Evolutionary conservation across 257 asterid genomes (phyloP).

Genomic region (Nicotiana noctiflora): DNA sequence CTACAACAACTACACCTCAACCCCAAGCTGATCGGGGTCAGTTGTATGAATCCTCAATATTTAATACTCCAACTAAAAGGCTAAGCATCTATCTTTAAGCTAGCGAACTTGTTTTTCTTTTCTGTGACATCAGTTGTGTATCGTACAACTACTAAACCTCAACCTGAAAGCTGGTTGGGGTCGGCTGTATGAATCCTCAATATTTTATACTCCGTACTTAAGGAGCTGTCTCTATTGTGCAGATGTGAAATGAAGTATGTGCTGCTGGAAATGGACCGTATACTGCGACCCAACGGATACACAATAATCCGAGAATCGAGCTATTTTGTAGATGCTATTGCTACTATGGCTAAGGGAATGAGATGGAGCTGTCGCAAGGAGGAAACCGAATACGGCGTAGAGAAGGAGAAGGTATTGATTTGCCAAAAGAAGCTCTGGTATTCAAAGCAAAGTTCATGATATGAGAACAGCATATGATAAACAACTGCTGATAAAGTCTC

Average conservation of each 20-base stretch:
- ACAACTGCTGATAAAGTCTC: no score
- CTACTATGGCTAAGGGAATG: slow-evolving; percentile 17
- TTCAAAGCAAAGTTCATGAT: slow-evolving; percentile 14
- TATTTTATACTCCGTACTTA: no score
- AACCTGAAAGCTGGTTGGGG: no score
- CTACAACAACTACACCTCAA: no score
- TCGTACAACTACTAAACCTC: neutral
- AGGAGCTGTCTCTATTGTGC: neutral
- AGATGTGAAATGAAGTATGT: slow-evolving; percentile 31
- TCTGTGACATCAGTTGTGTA: neutral
- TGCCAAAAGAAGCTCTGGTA: slow-evolving; percentile 22
- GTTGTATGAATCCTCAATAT: no score
- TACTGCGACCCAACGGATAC: slow-evolving; percentile 19
- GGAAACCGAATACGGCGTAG: slow-evolving; percentile 13
- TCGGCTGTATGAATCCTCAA: no score
- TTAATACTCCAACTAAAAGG: neutral
- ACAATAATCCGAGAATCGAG: slow-evolving; percentile 19
- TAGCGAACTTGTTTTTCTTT: neutral
- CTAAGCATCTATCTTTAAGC: neutral
- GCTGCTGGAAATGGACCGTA: slow-evolving; percentile 27
- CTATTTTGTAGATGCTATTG: slow-evolving; percentile 14
- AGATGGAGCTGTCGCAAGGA: slow-evolving; percentile 26
- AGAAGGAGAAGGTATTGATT: slow-evolving; percentile 20
- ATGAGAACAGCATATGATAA: neutral
- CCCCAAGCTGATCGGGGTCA: no score